Conservation (phyloP, 1,139 yeast species). For the Candida pseudoviswanathii region DNA sequence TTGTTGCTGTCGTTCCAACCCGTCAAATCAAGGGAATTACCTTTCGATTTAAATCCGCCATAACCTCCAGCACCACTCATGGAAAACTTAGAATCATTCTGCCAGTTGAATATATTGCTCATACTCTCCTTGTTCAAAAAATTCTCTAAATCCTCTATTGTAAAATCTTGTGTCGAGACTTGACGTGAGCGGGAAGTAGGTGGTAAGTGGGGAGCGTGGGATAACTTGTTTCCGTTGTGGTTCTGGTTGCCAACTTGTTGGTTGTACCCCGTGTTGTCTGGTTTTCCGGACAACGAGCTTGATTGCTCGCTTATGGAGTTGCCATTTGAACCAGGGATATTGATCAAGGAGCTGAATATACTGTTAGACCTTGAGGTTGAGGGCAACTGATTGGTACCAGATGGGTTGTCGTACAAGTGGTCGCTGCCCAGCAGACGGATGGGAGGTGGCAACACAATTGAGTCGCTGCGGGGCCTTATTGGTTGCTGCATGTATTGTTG, state of each 20-base stretch:
- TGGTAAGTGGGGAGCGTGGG: conserved; percentile 12
- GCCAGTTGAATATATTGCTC: conserved; percentile 37
- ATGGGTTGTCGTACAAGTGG: conserved; percentile 11
- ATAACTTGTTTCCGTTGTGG: neutral
- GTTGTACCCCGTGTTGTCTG: neutral
- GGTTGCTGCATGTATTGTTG: conserved; percentile 15
- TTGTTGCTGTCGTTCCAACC: conserved; percentile 17
- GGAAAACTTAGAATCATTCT: conserved; percentile 18
- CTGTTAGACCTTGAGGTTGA: conserved; percentile 35
- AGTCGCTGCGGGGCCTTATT: conserved; percentile 31
- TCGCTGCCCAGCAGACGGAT: conserved; percentile 17
- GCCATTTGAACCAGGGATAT: conserved; percentile 38
- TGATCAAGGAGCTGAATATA: conserved; percentile 44
- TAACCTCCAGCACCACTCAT: conserved; percentile 8
- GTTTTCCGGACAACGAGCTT: neutral
- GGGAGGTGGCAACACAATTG: conserved; percentile 37
- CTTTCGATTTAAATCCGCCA: conserved; percentile 21
- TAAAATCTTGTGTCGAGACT: conserved; percentile 24
- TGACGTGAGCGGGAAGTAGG: conserved; percentile 19
- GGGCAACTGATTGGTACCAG: neutral
- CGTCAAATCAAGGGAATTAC: conserved; percentile 34
- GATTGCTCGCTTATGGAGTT: conserved; percentile 37
- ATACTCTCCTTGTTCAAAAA: conserved; percentile 46
- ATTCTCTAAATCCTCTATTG: conserved; percentile 46
- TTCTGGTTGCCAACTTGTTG: neutral